Evolutionary conservation across 2,329 filamentous ascomycete species (phyloP).

Genomic region (Elsinoe perseae): DNA sequence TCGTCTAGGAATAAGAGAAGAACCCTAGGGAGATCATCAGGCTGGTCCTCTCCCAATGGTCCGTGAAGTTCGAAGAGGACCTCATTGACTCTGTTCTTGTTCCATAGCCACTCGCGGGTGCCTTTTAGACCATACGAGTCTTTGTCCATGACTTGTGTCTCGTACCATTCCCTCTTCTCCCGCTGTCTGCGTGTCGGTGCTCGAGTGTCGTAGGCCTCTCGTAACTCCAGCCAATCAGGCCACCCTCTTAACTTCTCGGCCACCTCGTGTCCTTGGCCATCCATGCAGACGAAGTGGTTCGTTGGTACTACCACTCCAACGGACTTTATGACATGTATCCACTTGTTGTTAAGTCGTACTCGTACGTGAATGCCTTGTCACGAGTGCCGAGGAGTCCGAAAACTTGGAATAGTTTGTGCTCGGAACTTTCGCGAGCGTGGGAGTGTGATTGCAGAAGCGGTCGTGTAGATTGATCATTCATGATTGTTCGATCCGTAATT

Average conservation of each 20-base stretch:
- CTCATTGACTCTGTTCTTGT: constrained; percentile 19
- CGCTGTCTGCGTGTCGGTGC: constrained; percentile 24
- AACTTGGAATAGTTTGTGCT: not conserved
- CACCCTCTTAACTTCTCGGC: constrained; percentile 29
- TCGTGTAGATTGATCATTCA: too few species aligned
- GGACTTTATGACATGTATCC: constrained; percentile 25
- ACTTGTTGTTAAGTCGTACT: constrained; percentile 26
- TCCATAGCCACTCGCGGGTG: constrained; percentile 21
- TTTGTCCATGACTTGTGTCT: constrained; percentile 23
- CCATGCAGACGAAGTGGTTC: constrained; percentile 22
- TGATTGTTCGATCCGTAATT: not conserved
- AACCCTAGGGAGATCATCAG: not conserved
- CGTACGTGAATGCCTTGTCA: constrained; percentile 18
- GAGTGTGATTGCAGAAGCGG: too few species aligned
- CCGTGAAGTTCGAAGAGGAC: not conserved
- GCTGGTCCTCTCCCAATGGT: not conserved
- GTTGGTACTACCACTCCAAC: constrained; percentile 19
- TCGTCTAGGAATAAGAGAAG: not conserved
- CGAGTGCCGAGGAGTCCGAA: not conserved
- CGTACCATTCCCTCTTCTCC: constrained; percentile 27
- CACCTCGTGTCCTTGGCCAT: constrained; percentile 26
- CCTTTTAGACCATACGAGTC: constrained; percentile 24
- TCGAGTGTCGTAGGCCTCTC: constrained; percentile 26
- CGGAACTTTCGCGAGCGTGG: too few species aligned
- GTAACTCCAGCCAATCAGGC: constrained; percentile 27